Percentiles rank a stretch among this genome's conserved stretches.
phyloP scores from a whole-genome alignment of 2,329 filamentous ascomycete species.

The Ophiocordyceps robertsii region DNA sequence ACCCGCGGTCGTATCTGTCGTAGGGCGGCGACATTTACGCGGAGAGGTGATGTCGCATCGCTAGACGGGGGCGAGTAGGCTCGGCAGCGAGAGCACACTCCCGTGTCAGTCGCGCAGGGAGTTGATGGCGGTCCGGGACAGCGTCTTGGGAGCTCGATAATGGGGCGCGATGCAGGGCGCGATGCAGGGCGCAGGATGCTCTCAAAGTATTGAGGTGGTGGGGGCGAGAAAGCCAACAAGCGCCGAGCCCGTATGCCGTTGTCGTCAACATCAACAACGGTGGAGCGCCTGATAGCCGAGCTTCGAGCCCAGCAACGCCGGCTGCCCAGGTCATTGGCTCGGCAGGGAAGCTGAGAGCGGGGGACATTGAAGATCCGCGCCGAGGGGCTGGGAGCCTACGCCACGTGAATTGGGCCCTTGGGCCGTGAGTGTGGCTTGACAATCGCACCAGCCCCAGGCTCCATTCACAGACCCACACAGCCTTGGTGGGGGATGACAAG shows the following conservation, averaged over 20 bases:
- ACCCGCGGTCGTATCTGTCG: slow-evolving; percentile 43
- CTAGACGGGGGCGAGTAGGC: slow-evolving; percentile 4
- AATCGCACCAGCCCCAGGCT: too few species aligned
- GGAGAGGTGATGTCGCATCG: slow-evolving; percentile 19
- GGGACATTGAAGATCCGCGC: slow-evolving; percentile 5
- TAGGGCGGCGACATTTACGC: slow-evolving; percentile 46
- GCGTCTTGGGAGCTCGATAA: too few species aligned
- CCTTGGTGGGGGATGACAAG: too few species aligned
- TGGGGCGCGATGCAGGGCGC: too few species aligned
- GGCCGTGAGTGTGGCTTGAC: not conserved
- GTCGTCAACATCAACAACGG: not conserved
- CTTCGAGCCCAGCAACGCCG: slow-evolving; percentile 5
- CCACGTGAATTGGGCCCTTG: not conserved
- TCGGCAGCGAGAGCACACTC: slow-evolving; percentile 2
- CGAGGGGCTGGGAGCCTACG: slow-evolving; percentile 1
- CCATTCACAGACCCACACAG: too few species aligned
- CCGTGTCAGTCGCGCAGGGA: too few species aligned
- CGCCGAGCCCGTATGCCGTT: too few species aligned
- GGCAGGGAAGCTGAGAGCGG: not conserved
- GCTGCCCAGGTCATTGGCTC: not conserved
- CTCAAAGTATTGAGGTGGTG: too few species aligned
- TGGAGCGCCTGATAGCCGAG: slow-evolving; percentile 1
- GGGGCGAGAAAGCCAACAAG: not conserved
- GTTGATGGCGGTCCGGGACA: too few species aligned
- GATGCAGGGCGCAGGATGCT: too few species aligned